Evolutionary conservation across 768 basidiomycete genomes (phyloP), one percentile per base, ranked within the genome.

Genomic region (Kwoniella sp.): DNA sequence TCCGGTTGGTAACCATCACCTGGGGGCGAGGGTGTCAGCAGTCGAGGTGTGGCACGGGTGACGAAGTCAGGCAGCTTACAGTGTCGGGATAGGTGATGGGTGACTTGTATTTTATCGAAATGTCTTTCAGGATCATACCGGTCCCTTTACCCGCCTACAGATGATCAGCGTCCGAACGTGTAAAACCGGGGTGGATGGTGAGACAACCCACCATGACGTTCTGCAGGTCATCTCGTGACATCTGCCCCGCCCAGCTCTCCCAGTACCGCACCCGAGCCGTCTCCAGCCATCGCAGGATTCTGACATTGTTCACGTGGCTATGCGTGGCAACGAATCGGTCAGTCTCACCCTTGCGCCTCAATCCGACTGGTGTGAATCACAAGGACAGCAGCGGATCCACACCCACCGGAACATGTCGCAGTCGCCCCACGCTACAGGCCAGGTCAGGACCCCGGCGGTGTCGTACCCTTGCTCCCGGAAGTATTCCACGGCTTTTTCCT

Each of bases 401-500:
- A 62, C 67, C 53, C 42, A 70, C 68, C 57, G 51, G 45, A 67
- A 70, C 52, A 59, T 67, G 50, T 70, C 68, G 31, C 53, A 61
- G 38, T 70, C 63, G 5, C 68, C 68, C 68, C 68, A 70, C 22
- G 65, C 68, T 15, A 70, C 65, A 25, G 60, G 56, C 65, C 65
- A 67, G 29, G 62, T 60, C 34, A 70, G 41, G 0, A 54, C 32
- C 14, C 63, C 65, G 7, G 55, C 38, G 6, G 33, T 31, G 36
- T 60, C 63, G 44, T 49, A 67, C 10, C 65, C 65, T 4, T 60
- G 25, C 25, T 59, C 51, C 20, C 9, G 41, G 53, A 70, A 67
- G 26, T 55, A 56, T 26, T 27, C 27, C 25, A 50, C 20, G 0
- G 58, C 65, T 12, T 33, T 39, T 7, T 20, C 10, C 27, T 47